A percentile compares a stretch with the other conserved stretches of the same genome.
Conservation (phyloP, 495 filamentous ascomycete species). For the Penicillium atrosanguineum region DNA sequence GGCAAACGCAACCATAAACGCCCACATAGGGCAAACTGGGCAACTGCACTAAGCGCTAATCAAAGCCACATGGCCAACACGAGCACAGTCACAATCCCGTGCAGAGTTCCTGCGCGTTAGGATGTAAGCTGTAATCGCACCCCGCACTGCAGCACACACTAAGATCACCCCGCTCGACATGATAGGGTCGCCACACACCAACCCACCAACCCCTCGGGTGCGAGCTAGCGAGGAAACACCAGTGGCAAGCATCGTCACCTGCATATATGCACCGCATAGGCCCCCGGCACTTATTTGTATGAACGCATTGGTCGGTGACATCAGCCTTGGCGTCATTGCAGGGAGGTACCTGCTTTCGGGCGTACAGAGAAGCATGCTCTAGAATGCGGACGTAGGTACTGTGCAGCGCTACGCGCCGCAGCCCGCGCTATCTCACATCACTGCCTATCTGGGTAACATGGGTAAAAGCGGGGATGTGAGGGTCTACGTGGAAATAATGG, state of each 20-base stretch:
- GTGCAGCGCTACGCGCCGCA: constrained; percentile 4
- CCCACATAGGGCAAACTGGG: not conserved
- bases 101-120: not conserved
- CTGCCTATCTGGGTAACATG: constrained; percentile 1
- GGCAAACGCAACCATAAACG: not conserved
- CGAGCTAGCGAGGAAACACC: not conserved
- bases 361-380: not conserved
- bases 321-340: constrained; percentile 10
- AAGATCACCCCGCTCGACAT: not conserved
- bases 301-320: constrained; percentile 12
- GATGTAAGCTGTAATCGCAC: not conserved
- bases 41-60: not conserved
- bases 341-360: not conserved
- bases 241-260: constrained; percentile 12
- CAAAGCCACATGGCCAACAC: not conserved
- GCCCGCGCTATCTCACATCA: constrained; percentile 6
- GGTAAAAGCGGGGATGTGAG: not conserved
- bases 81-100: not conserved
- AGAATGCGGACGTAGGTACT: not conserved
- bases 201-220: not conserved
- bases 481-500: constrained; percentile 16
- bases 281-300: not conserved
- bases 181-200: not conserved
- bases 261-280: constrained; percentile 8
- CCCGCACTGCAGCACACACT: not conserved